phyloP scores from a whole-genome alignment of 495 filamentous ascomycete genomes.

The Pseudoneurospora amorphoporcata region DNA sequence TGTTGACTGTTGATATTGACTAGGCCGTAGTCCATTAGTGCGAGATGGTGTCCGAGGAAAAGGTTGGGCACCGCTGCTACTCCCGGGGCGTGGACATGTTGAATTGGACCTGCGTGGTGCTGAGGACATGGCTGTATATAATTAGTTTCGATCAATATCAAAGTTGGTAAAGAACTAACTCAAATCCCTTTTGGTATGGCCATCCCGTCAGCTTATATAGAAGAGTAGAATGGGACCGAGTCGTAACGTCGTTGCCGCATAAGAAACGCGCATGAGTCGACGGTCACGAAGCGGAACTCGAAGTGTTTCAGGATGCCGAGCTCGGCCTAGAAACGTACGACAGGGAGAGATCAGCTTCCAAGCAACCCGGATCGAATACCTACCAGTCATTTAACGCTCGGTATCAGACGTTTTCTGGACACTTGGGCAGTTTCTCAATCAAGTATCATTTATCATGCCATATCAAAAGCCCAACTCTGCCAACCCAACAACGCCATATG shows the following conservation, averaged over 20 bases:
- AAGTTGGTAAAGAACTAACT: background rate
- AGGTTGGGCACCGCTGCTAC: background rate
- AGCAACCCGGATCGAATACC: background rate
- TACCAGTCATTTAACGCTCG: background rate
- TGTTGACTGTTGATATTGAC: background rate
- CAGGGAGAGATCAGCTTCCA: background rate
- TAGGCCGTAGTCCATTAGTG: background rate
- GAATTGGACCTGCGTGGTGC: conserved; percentile 10
- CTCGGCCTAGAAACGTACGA: background rate
- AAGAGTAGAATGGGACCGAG: background rate
- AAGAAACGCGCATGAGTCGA: background rate
- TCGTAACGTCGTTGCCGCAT: background rate
- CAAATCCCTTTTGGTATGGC: background rate
- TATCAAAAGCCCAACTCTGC: background rate
- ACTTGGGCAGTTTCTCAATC: background rate
- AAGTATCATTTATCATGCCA: background rate
- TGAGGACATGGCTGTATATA: conserved; percentile 8
- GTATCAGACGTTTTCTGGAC: background rate
- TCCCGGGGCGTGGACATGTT: conserved; percentile 15
- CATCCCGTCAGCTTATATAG: background rate
- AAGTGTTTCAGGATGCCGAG: background rate
- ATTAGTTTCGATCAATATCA: background rate
- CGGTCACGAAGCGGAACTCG: background rate
- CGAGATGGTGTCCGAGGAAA: conserved; percentile 10
- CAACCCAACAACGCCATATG: background rate